Percentiles rank a stretch among this genome's conserved stretches.
Evolutionary conservation across 2,329 filamentous ascomycete genomes (phyloP).

Genomic region (Paradendryphiella salina): DNA sequence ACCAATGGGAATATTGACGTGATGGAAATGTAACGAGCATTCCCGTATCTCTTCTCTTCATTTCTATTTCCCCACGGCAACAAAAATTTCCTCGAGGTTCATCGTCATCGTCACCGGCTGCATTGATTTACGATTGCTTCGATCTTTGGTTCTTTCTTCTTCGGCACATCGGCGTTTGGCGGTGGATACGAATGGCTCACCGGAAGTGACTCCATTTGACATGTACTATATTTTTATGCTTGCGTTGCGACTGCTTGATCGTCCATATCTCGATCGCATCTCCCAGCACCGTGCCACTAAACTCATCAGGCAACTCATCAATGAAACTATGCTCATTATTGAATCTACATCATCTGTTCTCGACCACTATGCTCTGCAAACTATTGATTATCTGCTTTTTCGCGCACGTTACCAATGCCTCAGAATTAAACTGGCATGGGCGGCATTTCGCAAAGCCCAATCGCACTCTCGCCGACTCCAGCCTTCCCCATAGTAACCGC

Average conservation of each 20-base stretch:
- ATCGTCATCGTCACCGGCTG: conserved; percentile 25
- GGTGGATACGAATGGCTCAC: conserved; percentile 38
- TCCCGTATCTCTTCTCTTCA: conserved; percentile 14
- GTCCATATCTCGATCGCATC: conserved; percentile 37
- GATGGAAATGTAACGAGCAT: conserved; percentile 43
- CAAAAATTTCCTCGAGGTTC: conserved; percentile 19
- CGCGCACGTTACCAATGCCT: not conserved
- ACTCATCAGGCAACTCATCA: conserved; percentile 28
- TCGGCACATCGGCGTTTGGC: conserved; percentile 40
- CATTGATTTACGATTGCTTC: conserved; percentile 28
- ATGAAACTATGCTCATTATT: conserved; percentile 25
- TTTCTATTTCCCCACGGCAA: conserved; percentile 27
- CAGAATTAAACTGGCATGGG: too few relatives aligned
- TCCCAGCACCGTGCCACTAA: conserved; percentile 30
- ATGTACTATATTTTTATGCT: conserved; percentile 39
- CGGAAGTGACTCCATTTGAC: conserved; percentile 29
- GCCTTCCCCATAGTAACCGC: too few relatives aligned
- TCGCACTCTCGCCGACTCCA: too few relatives aligned
- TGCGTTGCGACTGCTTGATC: conserved; percentile 45
- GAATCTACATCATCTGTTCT: not conserved
- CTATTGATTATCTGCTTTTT: not conserved
- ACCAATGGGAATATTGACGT: conserved; percentile 33
- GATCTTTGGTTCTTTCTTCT: conserved; percentile 31
- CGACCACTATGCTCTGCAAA: not conserved
- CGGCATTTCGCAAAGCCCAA: too few relatives aligned